These are phyloP conservation scores for Penicillium arizonense DNA, from an alignment of 495 filamentous ascomycete species.

Conservation along the genomic window DNA sequence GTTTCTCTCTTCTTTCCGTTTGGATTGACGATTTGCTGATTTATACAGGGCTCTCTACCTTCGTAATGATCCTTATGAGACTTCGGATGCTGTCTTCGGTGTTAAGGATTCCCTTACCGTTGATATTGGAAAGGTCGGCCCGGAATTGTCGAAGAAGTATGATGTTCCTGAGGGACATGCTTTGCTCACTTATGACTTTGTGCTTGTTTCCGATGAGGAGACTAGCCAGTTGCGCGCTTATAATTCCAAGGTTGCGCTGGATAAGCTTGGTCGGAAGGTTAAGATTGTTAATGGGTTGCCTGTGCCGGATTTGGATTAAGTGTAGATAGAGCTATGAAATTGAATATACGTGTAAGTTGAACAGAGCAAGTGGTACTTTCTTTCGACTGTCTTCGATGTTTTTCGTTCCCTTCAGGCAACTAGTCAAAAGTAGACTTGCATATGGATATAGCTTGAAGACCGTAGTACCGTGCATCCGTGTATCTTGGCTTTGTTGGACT, in stretches of 20 bases:
- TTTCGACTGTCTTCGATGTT: no score
- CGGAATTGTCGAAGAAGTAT: conserved; percentile 58
- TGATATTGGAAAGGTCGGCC: conserved; percentile 63
- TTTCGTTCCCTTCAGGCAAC: no score
- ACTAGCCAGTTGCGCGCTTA: conserved; percentile 64
- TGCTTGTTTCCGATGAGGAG: conserved; percentile 70
- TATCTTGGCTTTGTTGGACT: no score
- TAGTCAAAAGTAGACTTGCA: no score
- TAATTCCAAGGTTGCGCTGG: conserved; percentile 70
- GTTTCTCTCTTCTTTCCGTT: conserved; percentile 24
- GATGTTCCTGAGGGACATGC: conserved; percentile 51
- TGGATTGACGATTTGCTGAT: conserved; percentile 4
- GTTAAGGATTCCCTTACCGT: conserved; percentile 83
- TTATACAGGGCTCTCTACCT: conserved; percentile 69
- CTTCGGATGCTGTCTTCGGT: conserved; percentile 88
- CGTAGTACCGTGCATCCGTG: no score
- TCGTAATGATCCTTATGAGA: conserved; percentile 83
- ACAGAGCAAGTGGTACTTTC: background rate
- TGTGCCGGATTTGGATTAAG: conserved; percentile 69
- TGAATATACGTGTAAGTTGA: no score
- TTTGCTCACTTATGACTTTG: conserved; percentile 68
- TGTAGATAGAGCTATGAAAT: background rate
- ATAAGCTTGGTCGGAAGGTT: conserved; percentile 67
- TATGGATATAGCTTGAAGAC: no score
- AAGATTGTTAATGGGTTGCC: conserved; percentile 82